Evolutionary conservation across 495 filamentous ascomycete species (phyloP).

Genomic region (Parathielavia appendiculata): DNA sequence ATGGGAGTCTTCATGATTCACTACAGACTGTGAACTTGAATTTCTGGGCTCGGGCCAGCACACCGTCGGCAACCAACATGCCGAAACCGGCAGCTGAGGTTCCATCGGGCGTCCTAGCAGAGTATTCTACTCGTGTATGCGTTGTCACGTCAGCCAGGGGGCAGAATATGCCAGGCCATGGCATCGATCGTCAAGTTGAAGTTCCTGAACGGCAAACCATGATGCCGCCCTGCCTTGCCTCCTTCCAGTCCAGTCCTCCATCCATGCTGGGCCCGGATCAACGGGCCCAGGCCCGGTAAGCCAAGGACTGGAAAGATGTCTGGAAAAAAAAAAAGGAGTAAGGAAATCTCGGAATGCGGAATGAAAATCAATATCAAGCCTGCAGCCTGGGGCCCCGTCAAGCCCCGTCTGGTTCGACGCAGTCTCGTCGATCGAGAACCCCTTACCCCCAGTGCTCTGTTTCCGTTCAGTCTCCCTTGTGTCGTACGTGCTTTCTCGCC

Average conservation of each 20-base stretch:
- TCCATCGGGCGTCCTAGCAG: neutral
- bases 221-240: constrained; percentile 1
- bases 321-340: neutral
- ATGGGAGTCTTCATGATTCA: no score
- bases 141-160: constrained; percentile 3
- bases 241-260: no score
- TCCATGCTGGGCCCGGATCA: constrained; percentile 6
- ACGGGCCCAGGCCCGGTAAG: neutral
- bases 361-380: constrained; percentile 17
- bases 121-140: neutral
- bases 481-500: neutral
- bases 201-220: constrained; percentile 2
- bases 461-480: neutral
- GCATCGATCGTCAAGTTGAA: neutral
- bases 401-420: neutral
- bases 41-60: no score
- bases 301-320: neutral
- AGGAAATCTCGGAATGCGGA: no score
- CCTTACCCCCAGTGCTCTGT: neutral
- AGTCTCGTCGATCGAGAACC: constrained; percentile 1
- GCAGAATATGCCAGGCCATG: no score
- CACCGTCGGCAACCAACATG: neutral
- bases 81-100: neutral
- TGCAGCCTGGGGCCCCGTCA: constrained; percentile 4
- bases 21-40: no score